Evolutionary conservation across 129 eudicot genomes (phyloP).

Genomic region (Lonicera japonica): DNA sequence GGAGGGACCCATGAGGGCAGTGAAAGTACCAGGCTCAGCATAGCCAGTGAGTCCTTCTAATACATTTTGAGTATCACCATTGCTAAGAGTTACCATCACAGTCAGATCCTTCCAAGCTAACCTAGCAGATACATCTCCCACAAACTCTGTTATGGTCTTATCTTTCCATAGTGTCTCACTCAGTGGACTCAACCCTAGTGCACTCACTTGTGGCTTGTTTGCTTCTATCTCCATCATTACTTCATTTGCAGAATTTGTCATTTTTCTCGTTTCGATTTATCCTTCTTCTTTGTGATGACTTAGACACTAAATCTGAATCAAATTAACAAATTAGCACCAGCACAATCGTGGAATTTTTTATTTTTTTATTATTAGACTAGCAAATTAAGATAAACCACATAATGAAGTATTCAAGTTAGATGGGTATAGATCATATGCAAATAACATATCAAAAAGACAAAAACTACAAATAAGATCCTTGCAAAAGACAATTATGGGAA

Average conservation of each 20-base stretch:
- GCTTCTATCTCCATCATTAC: constrained; percentile 72
- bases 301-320: too few relatives aligned
- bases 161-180: constrained; percentile 89
- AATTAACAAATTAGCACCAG: too few relatives aligned
- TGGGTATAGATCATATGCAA: too few relatives aligned
- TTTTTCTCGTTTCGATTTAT: neutral
- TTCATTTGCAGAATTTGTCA: constrained; percentile 27
- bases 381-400: too few relatives aligned
- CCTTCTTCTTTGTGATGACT: neutral
- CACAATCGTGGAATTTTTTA: too few relatives aligned
- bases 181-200: constrained; percentile 64
- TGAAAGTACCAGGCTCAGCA: constrained; percentile 92
- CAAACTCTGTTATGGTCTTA: constrained; percentile 37
- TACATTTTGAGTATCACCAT: constrained; percentile 86
- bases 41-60: constrained; percentile 74
- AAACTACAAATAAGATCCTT: too few relatives aligned
- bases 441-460: too few relatives aligned
- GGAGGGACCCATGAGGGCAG: constrained; percentile 98
- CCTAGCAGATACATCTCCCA: constrained; percentile 93
- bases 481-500: too few relatives aligned
- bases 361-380: too few relatives aligned
- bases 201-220: constrained; percentile 23
- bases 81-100: constrained; percentile 77
- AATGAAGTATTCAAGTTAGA: too few relatives aligned
- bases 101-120: constrained; percentile 92